phyloP scores from a whole-genome alignment of 768 basidiomycete species.

The Dendrothele bispora region DNA sequence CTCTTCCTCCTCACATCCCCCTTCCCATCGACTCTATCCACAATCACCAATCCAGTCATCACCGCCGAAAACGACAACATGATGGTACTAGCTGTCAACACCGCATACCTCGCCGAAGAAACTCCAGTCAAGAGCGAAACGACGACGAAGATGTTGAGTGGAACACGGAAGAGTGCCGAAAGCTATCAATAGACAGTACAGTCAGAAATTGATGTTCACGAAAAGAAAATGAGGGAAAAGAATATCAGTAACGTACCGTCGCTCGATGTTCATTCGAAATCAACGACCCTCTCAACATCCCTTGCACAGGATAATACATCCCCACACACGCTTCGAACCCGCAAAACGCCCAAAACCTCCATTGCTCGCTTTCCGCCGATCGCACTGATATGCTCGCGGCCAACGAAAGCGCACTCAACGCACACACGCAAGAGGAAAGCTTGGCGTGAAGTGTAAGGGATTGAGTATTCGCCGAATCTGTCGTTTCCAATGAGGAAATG shows the following conservation, averaged over 20 bases:
- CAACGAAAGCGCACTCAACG: constrained; percentile 55
- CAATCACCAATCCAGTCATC: constrained; percentile 41
- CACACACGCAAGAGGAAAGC: constrained; percentile 63
- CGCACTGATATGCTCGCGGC: constrained; percentile 44
- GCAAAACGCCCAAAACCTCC: constrained; percentile 74
- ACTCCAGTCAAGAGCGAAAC: constrained; percentile 68
- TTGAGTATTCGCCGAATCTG: constrained; percentile 24
- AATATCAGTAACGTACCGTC: constrained; percentile 46
- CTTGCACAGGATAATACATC: constrained; percentile 79
- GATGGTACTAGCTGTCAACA: constrained; percentile 47
- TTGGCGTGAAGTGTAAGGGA: constrained; percentile 64
- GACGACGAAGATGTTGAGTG: constrained; percentile 73
- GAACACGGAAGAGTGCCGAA: constrained; percentile 71
- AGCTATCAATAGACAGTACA: constrained; percentile 37
- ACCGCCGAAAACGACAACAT: constrained; percentile 48
- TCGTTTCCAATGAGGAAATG: too few relatives aligned
- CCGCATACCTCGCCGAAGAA: constrained; percentile 57
- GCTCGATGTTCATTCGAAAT: constrained; percentile 74
- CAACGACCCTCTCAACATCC: constrained; percentile 65
- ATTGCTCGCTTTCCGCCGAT: constrained; percentile 43
- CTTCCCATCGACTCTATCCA: constrained; percentile 24
- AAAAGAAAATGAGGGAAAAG: background rate
- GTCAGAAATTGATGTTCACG: background rate
- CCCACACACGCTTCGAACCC: constrained; percentile 76
- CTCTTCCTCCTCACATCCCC: too few relatives aligned